Conservation (phyloP, 2,329 filamentous ascomycete genomes). For the Thielaviopsis cerberus region DNA sequence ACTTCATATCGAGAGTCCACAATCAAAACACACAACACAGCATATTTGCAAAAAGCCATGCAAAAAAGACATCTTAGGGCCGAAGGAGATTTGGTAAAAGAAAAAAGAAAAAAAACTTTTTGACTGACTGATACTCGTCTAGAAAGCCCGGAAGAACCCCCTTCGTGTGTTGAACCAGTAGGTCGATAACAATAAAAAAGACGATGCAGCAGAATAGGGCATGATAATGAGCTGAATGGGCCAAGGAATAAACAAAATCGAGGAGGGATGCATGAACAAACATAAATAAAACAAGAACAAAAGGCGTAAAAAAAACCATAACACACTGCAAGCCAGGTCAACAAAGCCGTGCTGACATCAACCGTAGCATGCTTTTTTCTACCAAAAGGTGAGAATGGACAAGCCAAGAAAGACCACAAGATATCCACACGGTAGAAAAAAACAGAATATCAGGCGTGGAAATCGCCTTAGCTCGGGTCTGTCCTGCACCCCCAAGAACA, state of each 20-base stretch:
- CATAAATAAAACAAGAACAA: constrained; percentile 1
- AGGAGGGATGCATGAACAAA: constrained; percentile 1
- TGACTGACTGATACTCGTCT: constrained; percentile 10
- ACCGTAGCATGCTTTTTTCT: background rate
- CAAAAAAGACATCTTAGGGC: no score
- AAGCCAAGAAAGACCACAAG: background rate
- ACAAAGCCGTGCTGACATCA: background rate
- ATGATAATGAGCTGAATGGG: constrained; percentile 2
- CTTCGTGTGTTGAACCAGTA: background rate
- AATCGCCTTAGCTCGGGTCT: constrained; percentile 4
- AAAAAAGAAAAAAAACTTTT: constrained; percentile 11
- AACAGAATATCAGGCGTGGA: background rate
- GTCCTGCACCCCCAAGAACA: background rate
- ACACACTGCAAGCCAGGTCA: background rate
- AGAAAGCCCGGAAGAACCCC: constrained; percentile 4
- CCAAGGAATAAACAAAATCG: background rate
- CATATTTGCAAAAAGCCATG: no score
- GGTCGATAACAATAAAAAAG: constrained; percentile 6
- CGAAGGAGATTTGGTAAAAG: background rate
- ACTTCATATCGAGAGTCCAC: no score
- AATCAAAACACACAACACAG: no score
- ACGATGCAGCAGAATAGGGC: background rate
- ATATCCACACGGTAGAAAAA: background rate
- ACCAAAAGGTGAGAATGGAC: background rate
- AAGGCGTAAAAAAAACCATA: background rate